Conservation (phyloP, 345 rosid species). For the Rhizophora mangle region DNA sequence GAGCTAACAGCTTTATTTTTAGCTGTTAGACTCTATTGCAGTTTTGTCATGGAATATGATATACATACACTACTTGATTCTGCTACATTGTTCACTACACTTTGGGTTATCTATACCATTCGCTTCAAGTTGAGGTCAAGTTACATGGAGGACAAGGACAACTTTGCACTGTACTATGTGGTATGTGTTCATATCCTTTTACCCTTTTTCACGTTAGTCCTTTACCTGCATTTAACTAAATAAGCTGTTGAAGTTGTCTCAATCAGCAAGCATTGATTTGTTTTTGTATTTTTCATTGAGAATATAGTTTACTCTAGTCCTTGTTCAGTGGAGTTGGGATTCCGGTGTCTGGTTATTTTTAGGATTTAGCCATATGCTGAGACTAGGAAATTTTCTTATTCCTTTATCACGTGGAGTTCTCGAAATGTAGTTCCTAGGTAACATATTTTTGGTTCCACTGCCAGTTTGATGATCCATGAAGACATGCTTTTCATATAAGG, state of each 20-base stretch:
- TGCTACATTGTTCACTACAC: constrained; percentile 82
- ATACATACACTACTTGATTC: constrained; percentile 91
- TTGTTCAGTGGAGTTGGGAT: too few relatives aligned
- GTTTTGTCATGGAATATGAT: constrained; percentile 97
- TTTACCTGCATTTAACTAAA: neutral
- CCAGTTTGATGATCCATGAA: too few relatives aligned
- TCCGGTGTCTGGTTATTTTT: too few relatives aligned
- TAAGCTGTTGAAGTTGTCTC: neutral
- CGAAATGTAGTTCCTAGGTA: too few relatives aligned
- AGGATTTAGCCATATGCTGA: too few relatives aligned
- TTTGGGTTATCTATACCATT: constrained; percentile 97
- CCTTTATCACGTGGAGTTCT: too few relatives aligned
- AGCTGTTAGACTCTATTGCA: constrained; percentile 88
- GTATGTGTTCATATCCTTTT: constrained; percentile 35
- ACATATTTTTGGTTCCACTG: too few relatives aligned
- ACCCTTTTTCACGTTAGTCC: neutral
- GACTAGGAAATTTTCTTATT: too few relatives aligned
- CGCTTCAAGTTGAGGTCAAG: constrained; percentile 81
- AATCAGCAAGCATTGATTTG: too few relatives aligned
- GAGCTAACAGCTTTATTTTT: constrained; percentile 90
- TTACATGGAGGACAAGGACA: constrained; percentile 95
- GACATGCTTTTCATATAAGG: too few relatives aligned
- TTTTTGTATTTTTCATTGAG: too few relatives aligned
- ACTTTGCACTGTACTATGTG: constrained; percentile 84
- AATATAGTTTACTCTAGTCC: too few relatives aligned